Conservation (phyloP, 164 flowering plant species). For the Warburgia ugandensis region DNA sequence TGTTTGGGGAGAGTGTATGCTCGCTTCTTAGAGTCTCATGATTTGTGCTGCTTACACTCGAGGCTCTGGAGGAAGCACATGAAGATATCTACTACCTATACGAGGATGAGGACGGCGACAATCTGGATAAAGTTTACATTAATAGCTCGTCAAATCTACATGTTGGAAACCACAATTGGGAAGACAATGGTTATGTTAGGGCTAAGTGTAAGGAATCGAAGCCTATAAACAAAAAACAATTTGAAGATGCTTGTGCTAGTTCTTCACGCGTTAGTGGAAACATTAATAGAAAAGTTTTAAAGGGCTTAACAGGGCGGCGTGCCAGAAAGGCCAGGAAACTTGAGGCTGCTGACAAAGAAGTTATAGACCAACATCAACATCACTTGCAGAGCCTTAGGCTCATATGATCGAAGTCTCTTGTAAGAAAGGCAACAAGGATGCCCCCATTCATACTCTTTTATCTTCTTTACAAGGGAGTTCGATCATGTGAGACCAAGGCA, state of each 20-base stretch:
- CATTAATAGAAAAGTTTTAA: slow-evolving; percentile 25
- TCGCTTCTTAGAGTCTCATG: slow-evolving; percentile 85
- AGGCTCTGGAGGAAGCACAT: slow-evolving; percentile 27
- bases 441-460: too few species aligned
- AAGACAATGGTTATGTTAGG: slow-evolving; percentile 77
- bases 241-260: slow-evolving; percentile 37
- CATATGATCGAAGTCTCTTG: too few species aligned
- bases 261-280: slow-evolving; percentile 40
- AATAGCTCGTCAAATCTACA: slow-evolving; percentile 43
- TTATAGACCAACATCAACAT: slow-evolving; percentile 59
- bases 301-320: slow-evolving; percentile 43
- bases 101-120: slow-evolving; percentile 52
- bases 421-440: too few species aligned
- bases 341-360: slow-evolving; percentile 84
- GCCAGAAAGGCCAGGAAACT: slow-evolving; percentile 81
- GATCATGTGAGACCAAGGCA: too few species aligned
- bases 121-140: slow-evolving; percentile 41
- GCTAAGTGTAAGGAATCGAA: slow-evolving; percentile 77
- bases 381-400: slow-evolving; percentile 54
- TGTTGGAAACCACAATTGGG: slow-evolving; percentile 88
- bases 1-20: slow-evolving; percentile 97
- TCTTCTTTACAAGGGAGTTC: too few species aligned
- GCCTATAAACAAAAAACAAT: slow-evolving; percentile 34
- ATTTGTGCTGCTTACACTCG: slow-evolving; percentile 58
- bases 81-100: slow-evolving; percentile 15